These are phyloP conservation scores for Camellia oleifera DNA, from an alignment of 179 eudicot species.

Conservation along the genomic window DNA sequence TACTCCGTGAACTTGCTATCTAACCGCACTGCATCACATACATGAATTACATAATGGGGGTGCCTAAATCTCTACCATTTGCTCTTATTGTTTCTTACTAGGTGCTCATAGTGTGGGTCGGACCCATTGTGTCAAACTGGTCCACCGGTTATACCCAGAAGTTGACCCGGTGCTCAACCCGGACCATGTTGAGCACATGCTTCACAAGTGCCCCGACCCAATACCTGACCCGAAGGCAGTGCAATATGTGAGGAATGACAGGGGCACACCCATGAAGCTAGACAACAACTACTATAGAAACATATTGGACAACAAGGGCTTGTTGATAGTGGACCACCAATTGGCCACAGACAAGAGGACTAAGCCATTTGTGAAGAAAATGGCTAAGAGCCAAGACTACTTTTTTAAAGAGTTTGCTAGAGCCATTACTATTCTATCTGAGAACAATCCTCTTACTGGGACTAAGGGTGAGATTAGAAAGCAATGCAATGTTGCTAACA, in stretches of 20 bases:
- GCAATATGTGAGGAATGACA: slow-evolving; percentile 90
- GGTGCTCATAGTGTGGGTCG: slow-evolving; percentile 97
- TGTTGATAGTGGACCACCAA: slow-evolving; percentile 86
- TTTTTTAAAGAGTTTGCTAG: slow-evolving; percentile 74
- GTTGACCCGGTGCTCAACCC: slow-evolving; percentile 82
- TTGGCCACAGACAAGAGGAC: slow-evolving; percentile 80
- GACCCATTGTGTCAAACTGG: slow-evolving; percentile 92
- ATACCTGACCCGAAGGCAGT: slow-evolving; percentile 96
- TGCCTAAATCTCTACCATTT: background rate
- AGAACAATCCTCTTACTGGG: slow-evolving; percentile 93
- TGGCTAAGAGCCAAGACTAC: slow-evolving; percentile 82
- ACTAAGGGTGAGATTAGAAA: slow-evolving; percentile 83
- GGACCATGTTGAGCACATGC: slow-evolving; percentile 92
- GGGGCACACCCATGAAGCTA: slow-evolving; percentile 90
- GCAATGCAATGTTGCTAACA: slow-evolving; percentile 86
- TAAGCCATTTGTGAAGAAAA: slow-evolving; percentile 74
- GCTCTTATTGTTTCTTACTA: slow-evolving; percentile 15
- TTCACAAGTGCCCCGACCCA: slow-evolving; percentile 82
- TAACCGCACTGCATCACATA: too few species aligned
- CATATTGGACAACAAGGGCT: slow-evolving; percentile 94
- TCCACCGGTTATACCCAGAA: slow-evolving; percentile 91
- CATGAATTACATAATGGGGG: background rate
- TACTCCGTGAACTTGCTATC: too few species aligned
- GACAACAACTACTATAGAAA: slow-evolving; percentile 97
- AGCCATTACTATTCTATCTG: slow-evolving; percentile 77